Evolutionary conservation across 2,329 filamentous ascomycete genomes (phyloP).

Genomic region (Berkeleyomyces basicola): DNA sequence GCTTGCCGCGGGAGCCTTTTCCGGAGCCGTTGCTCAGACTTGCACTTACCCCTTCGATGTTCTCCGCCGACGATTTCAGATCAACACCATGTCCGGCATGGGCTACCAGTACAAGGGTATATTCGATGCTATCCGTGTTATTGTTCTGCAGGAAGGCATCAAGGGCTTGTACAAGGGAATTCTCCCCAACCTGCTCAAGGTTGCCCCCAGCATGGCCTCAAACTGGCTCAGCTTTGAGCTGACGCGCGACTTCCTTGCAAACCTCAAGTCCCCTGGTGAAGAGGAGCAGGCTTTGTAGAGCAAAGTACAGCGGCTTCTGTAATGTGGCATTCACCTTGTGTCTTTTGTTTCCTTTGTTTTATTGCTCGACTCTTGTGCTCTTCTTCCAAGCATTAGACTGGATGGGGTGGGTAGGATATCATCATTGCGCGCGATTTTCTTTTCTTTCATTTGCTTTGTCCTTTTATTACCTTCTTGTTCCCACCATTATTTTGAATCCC

Average conservation of each 20-base stretch:
- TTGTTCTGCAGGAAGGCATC: conserved; percentile 68
- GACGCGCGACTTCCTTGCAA: conserved; percentile 69
- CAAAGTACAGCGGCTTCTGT: neutral
- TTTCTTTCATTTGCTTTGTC: neutral
- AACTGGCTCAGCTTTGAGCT: conserved; percentile 97
- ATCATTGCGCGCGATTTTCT: neutral
- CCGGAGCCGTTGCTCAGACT: conserved; percentile 91
- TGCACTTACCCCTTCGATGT: conserved; percentile 99
- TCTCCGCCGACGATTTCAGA: conserved; percentile 82
- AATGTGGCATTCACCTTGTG: neutral
- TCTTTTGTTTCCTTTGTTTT: neutral
- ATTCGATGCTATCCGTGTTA: conserved; percentile 64
- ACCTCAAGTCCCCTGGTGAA: conserved; percentile 32
- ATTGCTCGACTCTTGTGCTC: neutral
- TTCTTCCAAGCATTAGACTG: neutral
- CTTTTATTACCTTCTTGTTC: neutral
- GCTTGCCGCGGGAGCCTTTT: conserved; percentile 75
- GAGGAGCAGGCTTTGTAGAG: conserved; percentile 15
- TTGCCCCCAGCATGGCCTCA: conserved; percentile 95
- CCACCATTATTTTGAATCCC: neutral
- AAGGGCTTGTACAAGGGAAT: conserved; percentile 90
- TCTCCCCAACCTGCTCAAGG: conserved; percentile 85
- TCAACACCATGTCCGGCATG: conserved; percentile 98
- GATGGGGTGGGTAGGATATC: neutral
- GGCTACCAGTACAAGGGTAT: conserved; percentile 89